A percentile compares a stretch with the other conserved stretches of the same genome.
phyloP scores from a whole-genome alignment of 2,329 filamentous ascomycete genomes.

The Chaetomiaceae sp. region DNA sequence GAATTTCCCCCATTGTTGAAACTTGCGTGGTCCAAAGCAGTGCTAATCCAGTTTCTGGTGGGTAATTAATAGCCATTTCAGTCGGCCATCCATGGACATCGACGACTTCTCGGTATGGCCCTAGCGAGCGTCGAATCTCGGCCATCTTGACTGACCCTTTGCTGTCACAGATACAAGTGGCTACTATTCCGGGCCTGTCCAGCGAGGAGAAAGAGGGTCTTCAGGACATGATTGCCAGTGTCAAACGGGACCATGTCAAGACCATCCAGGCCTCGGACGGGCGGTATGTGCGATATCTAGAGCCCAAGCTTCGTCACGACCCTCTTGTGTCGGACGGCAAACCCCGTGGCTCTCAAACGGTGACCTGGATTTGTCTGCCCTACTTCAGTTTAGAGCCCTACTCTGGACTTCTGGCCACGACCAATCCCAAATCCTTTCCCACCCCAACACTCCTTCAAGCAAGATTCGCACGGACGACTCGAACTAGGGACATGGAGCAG shows the following conservation, averaged over 20 bases:
- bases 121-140: background rate
- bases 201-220: conserved; percentile 16
- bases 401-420: conserved; percentile 34
- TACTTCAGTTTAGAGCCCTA: conserved; percentile 46
- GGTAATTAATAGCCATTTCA: conserved; percentile 36
- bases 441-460: conserved; percentile 42
- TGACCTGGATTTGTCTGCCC: conserved; percentile 43
- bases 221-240: conserved; percentile 33
- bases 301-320: conserved; percentile 38
- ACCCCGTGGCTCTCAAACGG: conserved; percentile 19
- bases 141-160: background rate
- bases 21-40: no score
- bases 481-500: conserved; percentile 43
- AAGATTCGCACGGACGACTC: conserved; percentile 37
- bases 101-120: conserved; percentile 38
- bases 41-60: background rate
- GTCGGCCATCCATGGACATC: conserved; percentile 40
- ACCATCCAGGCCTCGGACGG: conserved; percentile 37
- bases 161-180: conserved; percentile 33
- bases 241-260: conserved; percentile 37
- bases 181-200: conserved; percentile 32
- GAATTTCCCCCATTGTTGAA: background rate
- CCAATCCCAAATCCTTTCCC: conserved; percentile 36
- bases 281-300: conserved; percentile 39
- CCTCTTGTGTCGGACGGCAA: conserved; percentile 27